Evolutionary conservation across 306 rosid species (phyloP).

Genomic region (Hippophae gyantsensis): DNA sequence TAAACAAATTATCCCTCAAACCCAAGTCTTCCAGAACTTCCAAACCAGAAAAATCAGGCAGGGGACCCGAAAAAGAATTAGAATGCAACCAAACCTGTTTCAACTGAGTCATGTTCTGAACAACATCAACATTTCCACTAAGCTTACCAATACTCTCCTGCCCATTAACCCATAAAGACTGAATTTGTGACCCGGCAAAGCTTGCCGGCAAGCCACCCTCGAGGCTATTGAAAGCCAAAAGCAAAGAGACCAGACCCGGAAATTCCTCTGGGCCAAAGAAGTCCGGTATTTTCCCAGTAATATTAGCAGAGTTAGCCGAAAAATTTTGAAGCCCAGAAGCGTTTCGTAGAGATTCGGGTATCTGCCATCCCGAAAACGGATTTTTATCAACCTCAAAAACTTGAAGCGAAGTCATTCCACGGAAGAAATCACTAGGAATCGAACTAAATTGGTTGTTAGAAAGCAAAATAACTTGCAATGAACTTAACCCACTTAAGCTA

Average conservation of each 20-base stretch:
- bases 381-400: constrained; percentile 56
- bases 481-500: constrained; percentile 31
- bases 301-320: constrained; percentile 65
- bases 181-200: constrained; percentile 41
- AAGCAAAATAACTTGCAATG: constrained; percentile 42
- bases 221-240: constrained; percentile 55
- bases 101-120: constrained; percentile 62
- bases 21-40: constrained; percentile 39
- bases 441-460: constrained; percentile 42
- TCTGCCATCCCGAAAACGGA: constrained; percentile 59
- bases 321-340: constrained; percentile 61
- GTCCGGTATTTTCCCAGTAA: constrained; percentile 50
- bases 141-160: constrained; percentile 45
- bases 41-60: constrained; percentile 58
- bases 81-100: constrained; percentile 70
- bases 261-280: constrained; percentile 38
- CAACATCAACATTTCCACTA: constrained; percentile 39
- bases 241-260: constrained; percentile 47
- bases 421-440: constrained; percentile 48
- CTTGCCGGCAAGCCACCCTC: constrained; percentile 49
- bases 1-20: constrained; percentile 63
- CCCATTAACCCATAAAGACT: constrained; percentile 79
- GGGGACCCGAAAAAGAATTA: constrained; percentile 57
- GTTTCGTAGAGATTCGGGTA: constrained; percentile 38
- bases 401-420: constrained; percentile 48